Evolutionary conservation across 1,284 basidiomycete genomes (phyloP).

Genomic region (Hymenochaete sp.): DNA sequence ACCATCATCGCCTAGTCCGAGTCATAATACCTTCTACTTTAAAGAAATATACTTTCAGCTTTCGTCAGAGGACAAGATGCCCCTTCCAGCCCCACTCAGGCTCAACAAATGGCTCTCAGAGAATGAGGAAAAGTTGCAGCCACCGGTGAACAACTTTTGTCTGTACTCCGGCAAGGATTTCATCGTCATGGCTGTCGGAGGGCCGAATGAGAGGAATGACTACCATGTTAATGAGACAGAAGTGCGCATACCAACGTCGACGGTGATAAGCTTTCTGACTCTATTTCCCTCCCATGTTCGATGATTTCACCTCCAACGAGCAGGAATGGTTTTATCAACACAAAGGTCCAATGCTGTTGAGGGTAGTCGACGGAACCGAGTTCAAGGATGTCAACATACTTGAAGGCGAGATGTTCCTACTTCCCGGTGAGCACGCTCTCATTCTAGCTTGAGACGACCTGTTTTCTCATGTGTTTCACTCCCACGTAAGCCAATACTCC

Average conservation of each 20-base stretch:
- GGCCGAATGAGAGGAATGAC: slow-evolving; percentile 86
- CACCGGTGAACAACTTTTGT: slow-evolving; percentile 89
- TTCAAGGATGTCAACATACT: slow-evolving; percentile 85
- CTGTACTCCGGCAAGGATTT: slow-evolving; percentile 81
- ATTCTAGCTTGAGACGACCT: neutral
- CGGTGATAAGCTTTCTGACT: neutral
- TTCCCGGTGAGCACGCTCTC: slow-evolving; percentile 62
- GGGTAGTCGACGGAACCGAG: slow-evolving; percentile 79
- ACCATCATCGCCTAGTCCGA: too few species aligned
- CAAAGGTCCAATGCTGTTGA: slow-evolving; percentile 84
- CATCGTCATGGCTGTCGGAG: slow-evolving; percentile 87
- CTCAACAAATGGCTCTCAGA: slow-evolving; percentile 79
- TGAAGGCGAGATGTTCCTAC: slow-evolving; percentile 94
- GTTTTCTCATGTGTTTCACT: neutral
- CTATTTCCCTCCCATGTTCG: neutral
- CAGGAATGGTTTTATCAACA: slow-evolving; percentile 97
- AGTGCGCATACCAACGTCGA: slow-evolving; percentile 29
- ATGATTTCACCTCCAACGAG: neutral
- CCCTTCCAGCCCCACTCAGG: slow-evolving; percentile 64
- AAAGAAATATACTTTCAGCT: neutral
- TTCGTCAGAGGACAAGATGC: too few species aligned
- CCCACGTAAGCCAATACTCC: slow-evolving; percentile 72
- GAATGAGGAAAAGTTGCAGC: slow-evolving; percentile 71
- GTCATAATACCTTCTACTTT: too few species aligned
- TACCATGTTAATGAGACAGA: slow-evolving; percentile 94